Percentiles rank a stretch among this genome's conserved stretches.
Conservation (phyloP, 768 basidiomycete species). For the Phallus indusiatus region DNA sequence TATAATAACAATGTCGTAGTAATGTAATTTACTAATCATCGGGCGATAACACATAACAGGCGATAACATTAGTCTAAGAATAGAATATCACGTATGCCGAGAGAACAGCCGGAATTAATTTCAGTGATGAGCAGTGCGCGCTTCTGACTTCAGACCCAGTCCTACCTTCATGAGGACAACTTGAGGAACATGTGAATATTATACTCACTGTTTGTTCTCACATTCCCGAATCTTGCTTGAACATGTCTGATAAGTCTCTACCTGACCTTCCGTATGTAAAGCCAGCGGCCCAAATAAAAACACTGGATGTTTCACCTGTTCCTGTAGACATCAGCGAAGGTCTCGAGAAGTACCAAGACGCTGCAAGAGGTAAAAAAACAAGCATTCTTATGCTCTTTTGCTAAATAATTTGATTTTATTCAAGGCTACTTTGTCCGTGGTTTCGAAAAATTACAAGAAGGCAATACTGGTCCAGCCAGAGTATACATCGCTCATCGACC, state of each 20-base stretch:
- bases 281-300: slow-evolving; percentile 30
- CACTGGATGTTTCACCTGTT: slow-evolving; percentile 25
- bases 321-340: slow-evolving; percentile 25
- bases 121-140: too few relatives aligned
- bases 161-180: too few relatives aligned
- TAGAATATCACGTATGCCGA: too few relatives aligned
- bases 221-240: neutral
- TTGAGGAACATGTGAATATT: too few relatives aligned
- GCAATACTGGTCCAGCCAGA: slow-evolving; percentile 12
- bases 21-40: too few relatives aligned
- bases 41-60: too few relatives aligned
- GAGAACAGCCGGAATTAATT: too few relatives aligned
- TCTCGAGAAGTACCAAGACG: slow-evolving; percentile 31
- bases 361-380: slow-evolving; percentile 22
- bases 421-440: slow-evolving; percentile 21
- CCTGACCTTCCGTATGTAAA: neutral
- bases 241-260: neutral
- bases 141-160: too few relatives aligned
- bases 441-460: slow-evolving; percentile 17
- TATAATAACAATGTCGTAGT: neutral
- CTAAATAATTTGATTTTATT: neutral
- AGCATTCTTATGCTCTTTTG: neutral
- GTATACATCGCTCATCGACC: slow-evolving; percentile 31
- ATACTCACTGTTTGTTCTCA: neutral
- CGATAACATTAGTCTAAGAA: too few relatives aligned